Evolutionary conservation across 352 stramenopile species (phyloP), one percentile per base, ranked within the genome.

Genomic region (Phytophthora quininea): DNA sequence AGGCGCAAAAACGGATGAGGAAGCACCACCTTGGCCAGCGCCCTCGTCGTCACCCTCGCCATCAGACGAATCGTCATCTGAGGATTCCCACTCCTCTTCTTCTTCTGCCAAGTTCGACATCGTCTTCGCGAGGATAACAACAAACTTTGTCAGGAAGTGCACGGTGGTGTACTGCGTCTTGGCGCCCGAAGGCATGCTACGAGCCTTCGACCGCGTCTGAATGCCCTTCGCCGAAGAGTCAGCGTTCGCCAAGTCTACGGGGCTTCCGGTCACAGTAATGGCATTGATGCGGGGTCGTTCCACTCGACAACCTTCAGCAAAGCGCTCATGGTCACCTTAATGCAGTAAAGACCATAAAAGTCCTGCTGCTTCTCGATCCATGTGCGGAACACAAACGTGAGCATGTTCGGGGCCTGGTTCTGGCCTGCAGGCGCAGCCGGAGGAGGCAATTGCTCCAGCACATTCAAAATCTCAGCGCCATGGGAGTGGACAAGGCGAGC

Each of bases 291-390:
- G 81, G 31, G 68, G 48, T 95, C 84, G 62, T 92, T 90, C 83
- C 84, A 92, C 48, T 90, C 80, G 4, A 84, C 71, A 4, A 91
- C 75, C 74, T 91, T 88, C 5, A 95, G 61, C 12, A 95, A 54
- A 43, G 84, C 87, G 54, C 84, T 91, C 38, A 91, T 79, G 4
- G 86, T 95, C 38, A 95, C 85, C 64, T 93, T 95, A 63, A 95
- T 88, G 52, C 80, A 90, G 69, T 93, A 93, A 5, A 90, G 73
- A 10, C 88, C 85, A 49, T 95, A 95, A 51, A 95, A 95, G 27
- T 93, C 85, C 14, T 79, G 65, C 56, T 95, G 88, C 64, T 92
- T 92, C 53, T 93, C 84, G 33, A 95, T 87, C 88, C 88, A 95
- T 14, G 84, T 91, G 32, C 71, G 67, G 54, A 93, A 89, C 2